phyloP scores from a whole-genome alignment of 2,329 filamentous ascomycete species.

The Exophiala bonariae region DNA sequence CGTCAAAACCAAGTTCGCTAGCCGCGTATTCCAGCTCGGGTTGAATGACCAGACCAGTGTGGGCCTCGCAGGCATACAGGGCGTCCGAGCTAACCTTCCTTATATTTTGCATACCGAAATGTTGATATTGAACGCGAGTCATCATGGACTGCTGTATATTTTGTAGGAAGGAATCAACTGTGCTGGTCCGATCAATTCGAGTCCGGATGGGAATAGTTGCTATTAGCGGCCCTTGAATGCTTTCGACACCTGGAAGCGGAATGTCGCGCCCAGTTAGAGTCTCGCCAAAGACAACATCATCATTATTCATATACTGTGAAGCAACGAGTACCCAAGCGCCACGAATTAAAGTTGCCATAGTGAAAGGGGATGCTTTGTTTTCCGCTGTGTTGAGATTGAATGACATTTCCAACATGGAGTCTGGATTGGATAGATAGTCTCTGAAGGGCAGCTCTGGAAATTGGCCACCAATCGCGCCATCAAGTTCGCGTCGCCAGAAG shows the following conservation, averaged over 20 bases:
- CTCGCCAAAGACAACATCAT: conserved; percentile 52
- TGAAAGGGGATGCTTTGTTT: conserved; percentile 34
- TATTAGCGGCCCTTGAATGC: conserved; percentile 49
- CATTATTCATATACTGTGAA: conserved; percentile 44
- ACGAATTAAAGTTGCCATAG: conserved; percentile 49
- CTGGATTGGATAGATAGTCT: conserved; percentile 46
- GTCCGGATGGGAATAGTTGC: conserved; percentile 47
- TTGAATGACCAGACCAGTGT: conserved; percentile 45
- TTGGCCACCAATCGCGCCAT: conserved; percentile 47
- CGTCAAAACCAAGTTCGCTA: conserved; percentile 38
- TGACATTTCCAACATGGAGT: conserved; percentile 46
- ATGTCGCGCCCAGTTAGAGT: conserved; percentile 52
- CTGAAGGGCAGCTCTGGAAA: conserved; percentile 52
- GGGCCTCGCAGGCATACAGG: conserved; percentile 46
- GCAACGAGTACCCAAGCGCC: conserved; percentile 51
- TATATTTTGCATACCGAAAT: conserved; percentile 57
- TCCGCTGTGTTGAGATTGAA: conserved; percentile 29
- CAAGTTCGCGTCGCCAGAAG: conserved; percentile 50
- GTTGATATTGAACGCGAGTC: conserved; percentile 63
- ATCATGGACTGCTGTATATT: conserved; percentile 58
- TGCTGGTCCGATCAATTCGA: conserved; percentile 37
- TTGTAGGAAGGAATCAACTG: conserved; percentile 53
- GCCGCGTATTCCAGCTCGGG: conserved; percentile 39
- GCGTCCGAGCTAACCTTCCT: conserved; percentile 54
- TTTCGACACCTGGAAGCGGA: conserved; percentile 45